Evolutionary conservation across 192 early-diverging fungal genomes (phyloP).

Genomic region (Glomus cerebriforme): DNA sequence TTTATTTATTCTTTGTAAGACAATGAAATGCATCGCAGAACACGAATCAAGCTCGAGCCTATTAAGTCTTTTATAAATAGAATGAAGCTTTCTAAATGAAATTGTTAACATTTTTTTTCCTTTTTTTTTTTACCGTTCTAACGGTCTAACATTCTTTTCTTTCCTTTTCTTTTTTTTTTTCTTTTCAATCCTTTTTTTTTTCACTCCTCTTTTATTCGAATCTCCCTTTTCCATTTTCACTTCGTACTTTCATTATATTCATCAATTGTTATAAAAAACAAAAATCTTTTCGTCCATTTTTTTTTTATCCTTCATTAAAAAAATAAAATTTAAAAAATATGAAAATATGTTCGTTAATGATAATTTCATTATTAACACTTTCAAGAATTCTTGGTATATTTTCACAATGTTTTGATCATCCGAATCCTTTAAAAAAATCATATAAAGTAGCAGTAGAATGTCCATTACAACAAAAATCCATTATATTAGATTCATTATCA

Average conservation of each 20-base stretch:
- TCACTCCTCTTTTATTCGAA: not conserved
- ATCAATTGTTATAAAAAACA: not conserved
- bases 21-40: not conserved
- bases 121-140: not conserved
- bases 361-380: not conserved
- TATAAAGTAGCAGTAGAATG: not conserved
- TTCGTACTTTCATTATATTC: not conserved
- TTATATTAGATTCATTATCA: not conserved
- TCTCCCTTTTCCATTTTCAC: too few species aligned
- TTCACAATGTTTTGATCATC: conserved; percentile 4
- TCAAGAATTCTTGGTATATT: not conserved
- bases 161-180: not conserved
- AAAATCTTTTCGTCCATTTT: not conserved
- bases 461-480: not conserved
- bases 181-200: not conserved
- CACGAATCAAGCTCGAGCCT: not conserved
- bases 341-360: not conserved
- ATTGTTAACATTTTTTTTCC: not conserved
- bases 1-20: not conserved
- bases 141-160: not conserved
- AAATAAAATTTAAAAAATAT: not conserved
- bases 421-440: not conserved
- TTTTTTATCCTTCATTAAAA: too few species aligned
- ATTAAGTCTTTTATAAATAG: not conserved
- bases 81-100: not conserved